These are phyloP conservation scores for Lipomyces yamanashiensis DNA, from an alignment of 805 yeast species.

Conservation along the genomic window DNA sequence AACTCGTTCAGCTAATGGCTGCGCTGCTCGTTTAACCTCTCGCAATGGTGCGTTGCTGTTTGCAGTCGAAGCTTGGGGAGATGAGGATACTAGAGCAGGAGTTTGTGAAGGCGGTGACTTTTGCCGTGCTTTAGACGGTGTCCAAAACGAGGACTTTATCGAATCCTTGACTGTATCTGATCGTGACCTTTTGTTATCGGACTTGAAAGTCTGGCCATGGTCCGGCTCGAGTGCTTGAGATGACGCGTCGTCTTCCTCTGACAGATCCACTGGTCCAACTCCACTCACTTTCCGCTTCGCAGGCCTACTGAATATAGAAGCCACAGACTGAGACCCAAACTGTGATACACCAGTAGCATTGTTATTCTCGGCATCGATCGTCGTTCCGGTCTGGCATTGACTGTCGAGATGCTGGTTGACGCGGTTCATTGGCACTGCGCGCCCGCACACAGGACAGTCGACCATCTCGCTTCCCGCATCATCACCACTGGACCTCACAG, in stretches of 20 bases:
- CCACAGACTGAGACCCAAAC: neutral
- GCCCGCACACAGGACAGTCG: constrained; percentile 38
- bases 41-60: neutral
- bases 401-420: constrained; percentile 46
- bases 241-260: neutral
- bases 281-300: constrained; percentile 13
- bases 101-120: neutral
- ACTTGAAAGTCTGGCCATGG: no score
- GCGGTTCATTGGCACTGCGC: constrained; percentile 15
- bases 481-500: neutral
- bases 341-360: neutral
- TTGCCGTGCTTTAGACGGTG: neutral
- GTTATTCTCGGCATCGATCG: neutral
- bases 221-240: no score
- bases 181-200: neutral
- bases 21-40: constrained; percentile 5
- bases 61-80: no score
- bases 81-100: neutral
- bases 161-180: neutral
- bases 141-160: neutral
- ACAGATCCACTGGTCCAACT: neutral
- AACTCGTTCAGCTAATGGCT: constrained; percentile 76
- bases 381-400: constrained; percentile 34
- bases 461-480: constrained; percentile 20
- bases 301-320: constrained; percentile 2